A percentile compares a stretch with the other conserved stretches of the same genome.
phyloP scores from a whole-genome alignment of 768 basidiomycete genomes.

The Candolleomyces eurysporus region DNA sequence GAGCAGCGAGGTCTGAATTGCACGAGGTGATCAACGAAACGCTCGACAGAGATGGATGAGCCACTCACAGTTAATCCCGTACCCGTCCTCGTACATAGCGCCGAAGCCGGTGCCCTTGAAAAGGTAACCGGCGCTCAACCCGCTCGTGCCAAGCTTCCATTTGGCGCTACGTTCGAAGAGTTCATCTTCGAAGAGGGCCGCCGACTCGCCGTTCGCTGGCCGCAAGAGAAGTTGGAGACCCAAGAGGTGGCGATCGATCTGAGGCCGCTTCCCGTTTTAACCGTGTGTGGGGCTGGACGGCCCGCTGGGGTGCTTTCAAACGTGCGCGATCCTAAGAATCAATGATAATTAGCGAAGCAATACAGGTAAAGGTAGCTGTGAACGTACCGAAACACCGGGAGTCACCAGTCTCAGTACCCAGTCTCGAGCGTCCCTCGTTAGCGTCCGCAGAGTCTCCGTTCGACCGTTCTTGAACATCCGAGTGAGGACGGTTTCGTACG shows the following conservation, averaged over 20 bases:
- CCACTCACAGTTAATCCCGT: slow-evolving; percentile 88
- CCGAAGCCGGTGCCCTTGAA: slow-evolving; percentile 95
- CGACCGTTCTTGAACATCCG: slow-evolving; percentile 83
- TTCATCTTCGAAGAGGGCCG: slow-evolving; percentile 73
- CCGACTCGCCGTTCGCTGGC: slow-evolving; percentile 49
- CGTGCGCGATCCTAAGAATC: slow-evolving; percentile 23
- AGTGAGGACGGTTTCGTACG: slow-evolving; percentile 91
- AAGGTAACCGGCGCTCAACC: slow-evolving; percentile 77
- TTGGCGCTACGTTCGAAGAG: slow-evolving; percentile 70
- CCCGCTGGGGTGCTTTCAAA: slow-evolving; percentile 57
- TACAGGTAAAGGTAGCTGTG: not conserved
- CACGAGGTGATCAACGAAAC: slow-evolving; percentile 2
- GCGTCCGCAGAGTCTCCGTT: slow-evolving; percentile 84
- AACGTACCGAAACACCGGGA: slow-evolving; percentile 43
- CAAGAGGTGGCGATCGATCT: slow-evolving; percentile 90
- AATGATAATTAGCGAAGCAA: not conserved
- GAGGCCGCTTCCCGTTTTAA: slow-evolving; percentile 77
- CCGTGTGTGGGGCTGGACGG: slow-evolving; percentile 66
- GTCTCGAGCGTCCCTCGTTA: slow-evolving; percentile 67
- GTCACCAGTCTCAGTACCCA: slow-evolving; percentile 80
- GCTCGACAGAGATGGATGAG: not conserved
- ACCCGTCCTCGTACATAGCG: slow-evolving; percentile 77
- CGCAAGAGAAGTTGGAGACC: slow-evolving; percentile 70
- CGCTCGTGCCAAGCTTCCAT: slow-evolving; percentile 92
- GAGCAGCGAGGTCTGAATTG: slow-evolving; percentile 71